Evolutionary conservation across 1,284 basidiomycete genomes (phyloP).

Genomic region (Trametes hirsuta): DNA sequence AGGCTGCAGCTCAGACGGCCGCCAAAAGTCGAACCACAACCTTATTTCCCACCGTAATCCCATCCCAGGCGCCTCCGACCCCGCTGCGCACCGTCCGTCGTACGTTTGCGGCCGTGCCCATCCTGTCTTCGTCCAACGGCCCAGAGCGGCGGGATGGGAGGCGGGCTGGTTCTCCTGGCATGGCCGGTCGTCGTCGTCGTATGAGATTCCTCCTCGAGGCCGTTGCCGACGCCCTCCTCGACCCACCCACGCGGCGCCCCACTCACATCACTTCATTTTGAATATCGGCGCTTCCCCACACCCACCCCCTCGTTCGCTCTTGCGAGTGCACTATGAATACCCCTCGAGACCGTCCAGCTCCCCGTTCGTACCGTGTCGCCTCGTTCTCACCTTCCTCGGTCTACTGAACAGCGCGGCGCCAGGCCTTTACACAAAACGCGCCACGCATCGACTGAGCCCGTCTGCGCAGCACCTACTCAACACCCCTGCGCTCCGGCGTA

Average conservation of each 20-base stretch:
- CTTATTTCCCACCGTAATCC: conserved; percentile 7
- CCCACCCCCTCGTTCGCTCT: no score
- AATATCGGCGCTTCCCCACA: not conserved
- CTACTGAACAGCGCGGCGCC: no score
- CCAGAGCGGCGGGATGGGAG: not conserved
- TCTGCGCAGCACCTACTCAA: no score
- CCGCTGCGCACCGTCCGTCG: not conserved
- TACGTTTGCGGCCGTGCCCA: conserved; percentile 4
- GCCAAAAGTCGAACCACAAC: conserved; percentile 18
- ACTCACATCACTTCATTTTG: not conserved
- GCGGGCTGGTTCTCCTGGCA: not conserved
- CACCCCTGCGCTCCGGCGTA: no score
- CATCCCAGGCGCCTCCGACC: not conserved
- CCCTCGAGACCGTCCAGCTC: no score
- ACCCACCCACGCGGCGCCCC: not conserved
- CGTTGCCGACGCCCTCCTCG: not conserved
- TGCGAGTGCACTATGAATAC: no score
- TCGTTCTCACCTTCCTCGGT: no score
- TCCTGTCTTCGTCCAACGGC: not conserved
- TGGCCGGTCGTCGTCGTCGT: not conserved
- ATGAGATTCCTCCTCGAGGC: not conserved
- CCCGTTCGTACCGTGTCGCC: no score
- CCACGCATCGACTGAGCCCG: no score
- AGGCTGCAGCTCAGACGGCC: not conserved
- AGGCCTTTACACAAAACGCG: no score